Base-by-base conservation (phyloP, 805 yeast genomes). In the Pichia cabralensis region DNA sequence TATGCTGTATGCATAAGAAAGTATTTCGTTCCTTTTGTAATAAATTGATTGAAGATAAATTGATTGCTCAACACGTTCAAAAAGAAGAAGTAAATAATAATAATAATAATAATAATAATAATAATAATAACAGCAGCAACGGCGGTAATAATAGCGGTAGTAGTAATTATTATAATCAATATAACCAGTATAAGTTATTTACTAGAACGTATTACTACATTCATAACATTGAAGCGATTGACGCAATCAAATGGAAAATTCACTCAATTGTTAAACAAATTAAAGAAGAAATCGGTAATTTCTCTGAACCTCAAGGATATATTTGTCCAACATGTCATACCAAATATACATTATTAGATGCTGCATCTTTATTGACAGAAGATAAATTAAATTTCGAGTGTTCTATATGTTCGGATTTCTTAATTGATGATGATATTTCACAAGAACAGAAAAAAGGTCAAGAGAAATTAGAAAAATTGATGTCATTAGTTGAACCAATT, bases 171-270 rank as follows among this genome's bases (percentile, higher is more conserved):
- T n/a, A n/a, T n/a, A n/a, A n/a, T n/a, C n/a, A n/a, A n/a, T n/a
- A n/a, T 4, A 68, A 70, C 17, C 81, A 74, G 37, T 72, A 56
- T 41, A 67, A 95, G 42, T 71, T 80, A 36, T 75, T 77, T 30
- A 70, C 88, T 47, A 80, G 89, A 3, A 85, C 85, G 49, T 92
- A 80, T 60, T 92, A 73, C 56, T 56, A 43, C 31, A 78, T 89
- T 35, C 95, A 85, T 52, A 75, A 73, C 53, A 84, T 96, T 3
- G 95, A 86, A 55, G 94, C 97, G 0, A 83, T 92, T 26, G 98
- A 92, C 60, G 76, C 96, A 4, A 76, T 92, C 53, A 92, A 92
- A 58, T 92, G 97, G 97, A 86, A 88, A 52, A 82, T 89, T 39
- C 95, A 89, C 55, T 74, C 82, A 30, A 69, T 92, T 19, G 96